phyloP scores from a whole-genome alignment of 441 rosid species.

The Adansonia madagascariensis region DNA sequence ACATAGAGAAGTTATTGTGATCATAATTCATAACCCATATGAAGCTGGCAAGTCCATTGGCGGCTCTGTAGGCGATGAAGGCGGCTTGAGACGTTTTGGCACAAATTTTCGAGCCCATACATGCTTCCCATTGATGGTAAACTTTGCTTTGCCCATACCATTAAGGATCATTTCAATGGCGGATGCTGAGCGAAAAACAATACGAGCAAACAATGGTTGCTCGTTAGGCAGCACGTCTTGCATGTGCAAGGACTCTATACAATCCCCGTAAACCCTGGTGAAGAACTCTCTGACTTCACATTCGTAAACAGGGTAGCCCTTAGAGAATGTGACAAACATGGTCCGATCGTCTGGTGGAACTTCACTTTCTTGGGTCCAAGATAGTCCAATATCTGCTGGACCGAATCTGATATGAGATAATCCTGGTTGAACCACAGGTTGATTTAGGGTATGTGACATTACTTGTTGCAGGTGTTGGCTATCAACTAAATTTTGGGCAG shows the following conservation, averaged over 20 bases:
- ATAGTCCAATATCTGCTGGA: not conserved
- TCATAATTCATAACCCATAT: not conserved
- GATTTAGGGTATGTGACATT: not conserved
- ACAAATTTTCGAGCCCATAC: conserved; percentile 63
- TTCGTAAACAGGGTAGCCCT: conserved; percentile 56
- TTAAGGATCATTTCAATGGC: conserved; percentile 39
- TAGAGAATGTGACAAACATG: conserved; percentile 56
- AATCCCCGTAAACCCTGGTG: conserved; percentile 42
- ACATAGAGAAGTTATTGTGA: not conserved
- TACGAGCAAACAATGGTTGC: conserved; percentile 50
- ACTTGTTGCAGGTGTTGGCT: not conserved
- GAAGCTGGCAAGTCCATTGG: not conserved
- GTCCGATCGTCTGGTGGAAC: conserved; percentile 47
- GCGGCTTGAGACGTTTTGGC: conserved; percentile 33
- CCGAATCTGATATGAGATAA: conserved; percentile 14
- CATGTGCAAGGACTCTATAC: conserved; percentile 57
- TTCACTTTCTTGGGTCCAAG: not conserved
- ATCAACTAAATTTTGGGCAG: conserved; percentile 27
- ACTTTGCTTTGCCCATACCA: conserved; percentile 43
- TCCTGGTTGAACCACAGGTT: not conserved
- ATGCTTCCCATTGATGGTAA: conserved; percentile 63
- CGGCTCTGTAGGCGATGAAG: not conserved
- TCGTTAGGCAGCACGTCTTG: conserved; percentile 44
- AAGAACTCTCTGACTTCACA: conserved; percentile 57
- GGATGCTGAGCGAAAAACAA: conserved; percentile 39